A percentile compares a stretch with the other conserved stretches of the same genome.
phyloP scores from a whole-genome alignment of 2,329 filamentous ascomycete genomes.

The Hawksworthiomyces lignivorus region DNA sequence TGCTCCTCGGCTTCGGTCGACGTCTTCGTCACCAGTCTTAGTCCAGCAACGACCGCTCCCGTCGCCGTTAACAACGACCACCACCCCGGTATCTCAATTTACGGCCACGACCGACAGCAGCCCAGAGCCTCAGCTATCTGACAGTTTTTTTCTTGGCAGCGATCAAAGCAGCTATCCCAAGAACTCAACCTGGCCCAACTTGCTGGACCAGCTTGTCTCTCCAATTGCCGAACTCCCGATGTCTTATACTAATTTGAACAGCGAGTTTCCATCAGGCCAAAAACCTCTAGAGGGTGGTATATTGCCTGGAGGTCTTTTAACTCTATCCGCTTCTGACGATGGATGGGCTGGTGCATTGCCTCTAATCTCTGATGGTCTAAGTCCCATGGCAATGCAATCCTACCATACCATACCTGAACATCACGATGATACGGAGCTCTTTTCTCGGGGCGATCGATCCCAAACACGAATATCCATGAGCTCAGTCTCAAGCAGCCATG shows the following conservation, averaged over 20 bases:
- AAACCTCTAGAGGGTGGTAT: conserved; percentile 3
- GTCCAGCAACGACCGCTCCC: conserved; percentile 4
- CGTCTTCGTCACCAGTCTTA: neutral
- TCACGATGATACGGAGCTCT: no score
- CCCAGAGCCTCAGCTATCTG: conserved; percentile 2
- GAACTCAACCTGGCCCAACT: conserved; percentile 6
- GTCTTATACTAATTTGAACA: conserved; percentile 20
- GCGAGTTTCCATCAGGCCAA: conserved; percentile 13
- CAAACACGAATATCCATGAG: no score
- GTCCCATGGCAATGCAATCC: neutral
- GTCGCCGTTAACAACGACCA: conserved; percentile 1
- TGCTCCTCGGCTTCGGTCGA: neutral
- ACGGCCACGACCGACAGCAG: conserved; percentile 5
- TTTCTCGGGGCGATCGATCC: no score
- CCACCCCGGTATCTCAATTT: conserved; percentile 1
- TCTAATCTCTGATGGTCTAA: neutral
- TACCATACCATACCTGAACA: no score
- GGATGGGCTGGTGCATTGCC: neutral
- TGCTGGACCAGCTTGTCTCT: conserved; percentile 6
- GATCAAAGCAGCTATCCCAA: neutral
- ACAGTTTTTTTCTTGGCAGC: no score
- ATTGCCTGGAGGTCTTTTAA: no score
- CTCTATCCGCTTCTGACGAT: no score
- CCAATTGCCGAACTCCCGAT: neutral
- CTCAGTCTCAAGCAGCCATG: no score